Evolutionary conservation across 2,329 filamentous ascomycete species (phyloP).

Genomic region (Aspergillus novofumigatus): DNA sequence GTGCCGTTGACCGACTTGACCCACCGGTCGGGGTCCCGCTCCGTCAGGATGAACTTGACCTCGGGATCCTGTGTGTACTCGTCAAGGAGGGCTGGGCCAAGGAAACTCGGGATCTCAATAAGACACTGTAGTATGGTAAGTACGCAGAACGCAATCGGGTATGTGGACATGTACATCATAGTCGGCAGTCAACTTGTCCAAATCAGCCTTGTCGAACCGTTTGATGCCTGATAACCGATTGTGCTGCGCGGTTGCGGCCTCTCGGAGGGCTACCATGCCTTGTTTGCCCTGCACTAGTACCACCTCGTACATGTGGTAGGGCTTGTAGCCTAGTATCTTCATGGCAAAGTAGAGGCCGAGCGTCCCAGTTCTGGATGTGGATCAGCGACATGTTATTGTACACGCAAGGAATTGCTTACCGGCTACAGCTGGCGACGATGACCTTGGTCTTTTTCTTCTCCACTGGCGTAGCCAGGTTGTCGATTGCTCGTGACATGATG

Average conservation of each 20-base stretch:
- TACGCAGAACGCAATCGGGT: background rate
- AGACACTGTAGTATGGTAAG: conserved; percentile 10
- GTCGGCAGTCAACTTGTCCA: conserved; percentile 17
- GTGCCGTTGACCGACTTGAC: conserved; percentile 20
- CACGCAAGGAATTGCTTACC: conserved; percentile 7
- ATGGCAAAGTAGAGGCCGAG: conserved; percentile 20
- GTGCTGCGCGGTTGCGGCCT: conserved; percentile 15
- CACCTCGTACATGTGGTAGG: conserved; percentile 21
- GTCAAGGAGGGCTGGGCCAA: conserved; percentile 14
- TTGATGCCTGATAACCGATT: conserved; percentile 17
- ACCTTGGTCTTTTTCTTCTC: conserved; percentile 18
- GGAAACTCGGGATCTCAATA: conserved; percentile 19
- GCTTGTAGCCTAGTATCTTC: conserved; percentile 19
- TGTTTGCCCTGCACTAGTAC: conserved; percentile 2
- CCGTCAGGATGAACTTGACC: conserved; percentile 24
- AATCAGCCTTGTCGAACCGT: conserved; percentile 11
- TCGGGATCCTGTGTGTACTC: conserved; percentile 18
- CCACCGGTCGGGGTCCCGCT: conserved; percentile 20
- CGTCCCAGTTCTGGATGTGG: conserved; percentile 16
- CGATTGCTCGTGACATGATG: conserved; percentile 20
- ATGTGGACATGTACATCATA: conserved; percentile 14
- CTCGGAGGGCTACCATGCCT: conserved; percentile 15
- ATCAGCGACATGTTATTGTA: background rate
- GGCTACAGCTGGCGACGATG: conserved; percentile 20
- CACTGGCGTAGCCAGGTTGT: conserved; percentile 13